phyloP scores from a whole-genome alignment of 306 rosid genomes.

The Medicago ruthenica region DNA sequence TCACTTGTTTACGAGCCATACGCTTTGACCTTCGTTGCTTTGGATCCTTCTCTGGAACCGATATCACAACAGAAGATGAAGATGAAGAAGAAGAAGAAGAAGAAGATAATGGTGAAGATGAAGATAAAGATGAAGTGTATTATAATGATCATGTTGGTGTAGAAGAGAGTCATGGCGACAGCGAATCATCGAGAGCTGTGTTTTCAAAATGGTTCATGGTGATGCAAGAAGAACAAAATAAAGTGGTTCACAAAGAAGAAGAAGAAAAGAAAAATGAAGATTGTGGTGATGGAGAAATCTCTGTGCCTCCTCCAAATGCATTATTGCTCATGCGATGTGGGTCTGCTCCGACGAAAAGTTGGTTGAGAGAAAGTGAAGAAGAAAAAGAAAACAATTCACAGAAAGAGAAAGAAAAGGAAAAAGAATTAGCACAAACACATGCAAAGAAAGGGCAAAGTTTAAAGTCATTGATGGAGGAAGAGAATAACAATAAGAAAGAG shows the following conservation, averaged over 20 bases:
- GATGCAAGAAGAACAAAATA: conserved; percentile 67
- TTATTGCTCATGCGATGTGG: conserved; percentile 87
- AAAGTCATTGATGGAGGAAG: conserved; percentile 80
- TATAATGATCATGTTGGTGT: conserved; percentile 32
- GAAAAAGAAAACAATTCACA: conserved; percentile 25
- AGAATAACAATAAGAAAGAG: conserved; percentile 51
- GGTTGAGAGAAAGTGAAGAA: conserved; percentile 56
- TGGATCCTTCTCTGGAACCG: conserved; percentile 64
- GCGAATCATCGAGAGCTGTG: conserved; percentile 57
- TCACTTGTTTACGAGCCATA: conserved; percentile 74
- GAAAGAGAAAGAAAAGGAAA: not conserved
- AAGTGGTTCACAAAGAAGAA: conserved; percentile 46
- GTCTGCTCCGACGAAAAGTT: conserved; percentile 90
- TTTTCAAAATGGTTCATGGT: conserved; percentile 95
- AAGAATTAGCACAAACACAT: conserved; percentile 21
- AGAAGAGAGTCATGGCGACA: conserved; percentile 39
- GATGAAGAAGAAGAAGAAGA: conserved; percentile 62
- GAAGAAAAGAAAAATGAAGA: conserved; percentile 40
- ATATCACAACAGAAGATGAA: conserved; percentile 58
- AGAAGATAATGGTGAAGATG: conserved; percentile 37
- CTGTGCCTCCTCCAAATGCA: conserved; percentile 84
- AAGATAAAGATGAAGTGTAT: conserved; percentile 24
- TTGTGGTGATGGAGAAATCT: conserved; percentile 8
- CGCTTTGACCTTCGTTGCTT: conserved; percentile 79
- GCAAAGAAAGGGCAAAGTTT: conserved; percentile 63